Conservation (phyloP, 106 monocot species). For the Acorus calamus region DNA sequence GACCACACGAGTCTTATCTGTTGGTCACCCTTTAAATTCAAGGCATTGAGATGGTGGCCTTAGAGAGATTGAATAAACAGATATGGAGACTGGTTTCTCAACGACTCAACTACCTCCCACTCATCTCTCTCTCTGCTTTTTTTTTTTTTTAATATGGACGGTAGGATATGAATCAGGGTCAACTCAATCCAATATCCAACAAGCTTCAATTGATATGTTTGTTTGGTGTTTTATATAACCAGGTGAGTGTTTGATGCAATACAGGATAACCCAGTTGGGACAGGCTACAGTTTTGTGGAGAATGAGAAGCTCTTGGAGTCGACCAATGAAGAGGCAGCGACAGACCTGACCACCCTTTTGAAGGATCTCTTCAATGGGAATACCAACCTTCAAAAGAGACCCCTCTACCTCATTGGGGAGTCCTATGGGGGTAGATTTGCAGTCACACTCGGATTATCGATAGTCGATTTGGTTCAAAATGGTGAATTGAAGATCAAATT, state of each 20-base stretch:
- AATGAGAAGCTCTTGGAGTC: slow-evolving; percentile 30
- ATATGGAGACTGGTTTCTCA: too few relatives aligned
- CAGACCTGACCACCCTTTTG: slow-evolving; percentile 59
- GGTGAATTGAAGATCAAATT: slow-evolving; percentile 51
- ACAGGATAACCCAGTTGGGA: slow-evolving; percentile 94
- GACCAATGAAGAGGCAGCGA: slow-evolving; percentile 57
- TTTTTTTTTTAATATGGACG: too few relatives aligned
- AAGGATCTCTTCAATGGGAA: slow-evolving; percentile 11
- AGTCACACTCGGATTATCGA: slow-evolving; percentile 43
- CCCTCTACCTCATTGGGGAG: slow-evolving; percentile 43
- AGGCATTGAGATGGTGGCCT: too few relatives aligned
- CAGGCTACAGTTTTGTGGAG: slow-evolving; percentile 84
- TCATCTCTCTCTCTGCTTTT: too few relatives aligned
- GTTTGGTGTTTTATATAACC: neutral
- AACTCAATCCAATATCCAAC: too few relatives aligned
- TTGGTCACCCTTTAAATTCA: too few relatives aligned
- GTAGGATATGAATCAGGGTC: too few relatives aligned
- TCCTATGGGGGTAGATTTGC: slow-evolving; percentile 93
- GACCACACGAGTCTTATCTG: too few relatives aligned
- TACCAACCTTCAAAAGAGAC: slow-evolving; percentile 1
- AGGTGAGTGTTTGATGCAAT: neutral
- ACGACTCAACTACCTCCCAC: too few relatives aligned
- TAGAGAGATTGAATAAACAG: too few relatives aligned
- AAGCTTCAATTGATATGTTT: neutral
- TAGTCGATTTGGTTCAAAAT: slow-evolving; percentile 39